phyloP scores from a whole-genome alignment of 257 asterid genomes.

The Mentha longifolia region DNA sequence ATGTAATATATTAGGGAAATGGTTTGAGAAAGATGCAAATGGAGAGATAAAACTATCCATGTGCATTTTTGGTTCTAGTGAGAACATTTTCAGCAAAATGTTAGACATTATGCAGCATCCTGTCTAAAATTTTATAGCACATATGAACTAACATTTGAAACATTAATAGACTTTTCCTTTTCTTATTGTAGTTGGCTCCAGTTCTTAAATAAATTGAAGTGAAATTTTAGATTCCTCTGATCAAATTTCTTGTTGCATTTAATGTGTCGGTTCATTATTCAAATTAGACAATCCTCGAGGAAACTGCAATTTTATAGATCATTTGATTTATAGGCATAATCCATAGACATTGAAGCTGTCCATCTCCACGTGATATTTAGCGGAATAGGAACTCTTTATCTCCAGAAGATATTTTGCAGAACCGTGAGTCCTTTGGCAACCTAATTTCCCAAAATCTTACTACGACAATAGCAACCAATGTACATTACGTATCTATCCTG shows the following conservation, averaged over 20 bases:
- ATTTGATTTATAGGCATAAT: not conserved
- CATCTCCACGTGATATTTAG: not conserved
- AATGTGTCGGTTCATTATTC: not conserved
- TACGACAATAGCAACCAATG: slow-evolving; percentile 19
- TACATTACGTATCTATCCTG: not conserved
- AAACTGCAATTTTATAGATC: not conserved
- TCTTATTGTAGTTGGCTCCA: slow-evolving; percentile 1
- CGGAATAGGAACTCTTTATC: not conserved
- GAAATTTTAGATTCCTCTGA: not conserved
- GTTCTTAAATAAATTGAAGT: not conserved
- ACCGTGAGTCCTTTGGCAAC: not conserved
- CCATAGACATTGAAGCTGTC: not conserved
- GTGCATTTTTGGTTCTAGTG: not conserved
- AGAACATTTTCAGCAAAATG: not conserved
- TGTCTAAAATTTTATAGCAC: not conserved
- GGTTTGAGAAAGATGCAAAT: not conserved
- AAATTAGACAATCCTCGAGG: not conserved
- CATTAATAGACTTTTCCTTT: not conserved
- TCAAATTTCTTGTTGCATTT: not conserved
- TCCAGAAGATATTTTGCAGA: not conserved
- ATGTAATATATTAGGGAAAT: not conserved
- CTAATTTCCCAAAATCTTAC: slow-evolving; percentile 15
- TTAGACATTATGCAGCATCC: not conserved
- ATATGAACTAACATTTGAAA: not conserved
- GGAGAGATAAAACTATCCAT: not conserved